Conservation (phyloP, 345 rosid genomes). For the Syzygium jambos region DNA sequence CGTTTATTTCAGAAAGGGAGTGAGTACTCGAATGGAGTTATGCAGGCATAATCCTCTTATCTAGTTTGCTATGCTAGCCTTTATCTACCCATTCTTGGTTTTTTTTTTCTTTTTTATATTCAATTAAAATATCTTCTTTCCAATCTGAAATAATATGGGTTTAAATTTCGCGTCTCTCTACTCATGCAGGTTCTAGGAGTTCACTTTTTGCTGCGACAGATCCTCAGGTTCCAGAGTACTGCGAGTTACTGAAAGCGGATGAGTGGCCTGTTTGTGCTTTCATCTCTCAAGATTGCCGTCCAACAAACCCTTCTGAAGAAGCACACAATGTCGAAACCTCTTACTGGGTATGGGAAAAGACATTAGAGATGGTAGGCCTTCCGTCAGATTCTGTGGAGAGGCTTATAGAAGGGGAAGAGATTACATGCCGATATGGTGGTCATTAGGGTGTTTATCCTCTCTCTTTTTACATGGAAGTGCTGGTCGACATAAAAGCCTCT, state of each 20-base stretch:
- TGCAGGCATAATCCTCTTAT: background rate
- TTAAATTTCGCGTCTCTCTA: background rate
- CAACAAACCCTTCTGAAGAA: slow-evolving; percentile 87
- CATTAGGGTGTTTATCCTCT: slow-evolving; percentile 4
- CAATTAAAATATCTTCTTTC: background rate
- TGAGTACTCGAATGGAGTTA: background rate
- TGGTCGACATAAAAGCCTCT: background rate
- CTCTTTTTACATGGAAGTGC: background rate
- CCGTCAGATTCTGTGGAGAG: slow-evolving; percentile 72
- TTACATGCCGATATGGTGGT: slow-evolving; percentile 38
- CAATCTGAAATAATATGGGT: background rate
- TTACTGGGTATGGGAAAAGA: slow-evolving; percentile 76
- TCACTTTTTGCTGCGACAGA: slow-evolving; percentile 88
- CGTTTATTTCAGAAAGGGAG: background rate
- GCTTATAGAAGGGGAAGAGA: slow-evolving; percentile 65
- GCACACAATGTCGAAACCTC: slow-evolving; percentile 72
- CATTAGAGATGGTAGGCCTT: slow-evolving; percentile 75
- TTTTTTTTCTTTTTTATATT: background rate
- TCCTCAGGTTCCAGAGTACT: slow-evolving; percentile 87
- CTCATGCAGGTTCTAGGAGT: slow-evolving; percentile 66
- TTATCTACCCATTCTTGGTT: background rate
- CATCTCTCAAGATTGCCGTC: slow-evolving; percentile 89
- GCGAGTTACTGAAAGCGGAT: slow-evolving; percentile 68
- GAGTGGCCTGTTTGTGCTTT: slow-evolving; percentile 95
- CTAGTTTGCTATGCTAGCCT: background rate